Percentiles rank a stretch among this genome's conserved stretches.
Conservation (phyloP, 306 rosid species). For the Pterocarpus macrocarpus region DNA sequence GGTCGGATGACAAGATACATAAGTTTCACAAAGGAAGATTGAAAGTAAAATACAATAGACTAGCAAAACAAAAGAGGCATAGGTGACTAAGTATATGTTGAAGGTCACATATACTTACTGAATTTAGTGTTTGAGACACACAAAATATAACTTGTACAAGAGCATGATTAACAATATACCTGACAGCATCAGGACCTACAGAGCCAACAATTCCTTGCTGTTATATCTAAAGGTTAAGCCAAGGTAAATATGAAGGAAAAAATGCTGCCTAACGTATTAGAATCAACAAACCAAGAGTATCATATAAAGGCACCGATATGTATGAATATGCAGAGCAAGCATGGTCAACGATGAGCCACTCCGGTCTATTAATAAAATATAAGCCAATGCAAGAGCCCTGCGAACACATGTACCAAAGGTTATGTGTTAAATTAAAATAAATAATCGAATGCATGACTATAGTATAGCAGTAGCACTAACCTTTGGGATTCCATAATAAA, state of each 20-base stretch:
- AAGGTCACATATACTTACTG: slow-evolving; percentile 65
- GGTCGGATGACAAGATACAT: slow-evolving; percentile 45
- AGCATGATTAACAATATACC: slow-evolving; percentile 86
- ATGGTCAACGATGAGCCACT: slow-evolving; percentile 96
- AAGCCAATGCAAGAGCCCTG: slow-evolving; percentile 89
- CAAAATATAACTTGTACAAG: slow-evolving; percentile 88
- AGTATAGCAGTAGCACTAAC: slow-evolving; percentile 51
- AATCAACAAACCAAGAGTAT: slow-evolving; percentile 86
- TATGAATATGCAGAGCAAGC: slow-evolving; percentile 97
- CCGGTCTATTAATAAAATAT: slow-evolving; percentile 94
- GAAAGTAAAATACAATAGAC: slow-evolving; percentile 10
- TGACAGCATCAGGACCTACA: slow-evolving; percentile 98
- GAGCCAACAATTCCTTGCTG: slow-evolving; percentile 29
- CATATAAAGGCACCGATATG: slow-evolving; percentile 95
- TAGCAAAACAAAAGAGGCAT: slow-evolving; percentile 24
- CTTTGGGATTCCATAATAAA: slow-evolving; percentile 81
- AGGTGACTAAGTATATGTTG: slow-evolving; percentile 8
- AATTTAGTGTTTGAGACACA: slow-evolving; percentile 84
- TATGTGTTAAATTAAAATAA: slow-evolving; percentile 39
- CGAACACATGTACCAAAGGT: slow-evolving; percentile 24
- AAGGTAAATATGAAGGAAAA: slow-evolving; percentile 29
- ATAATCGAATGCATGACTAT: slow-evolving; percentile 26
- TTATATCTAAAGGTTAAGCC: slow-evolving; percentile 43
- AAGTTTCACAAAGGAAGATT: slow-evolving; percentile 45
- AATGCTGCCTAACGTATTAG: slow-evolving; percentile 15